A percentile compares a stretch with the other conserved stretches of the same genome.
Conservation (phyloP, 2,329 filamentous ascomycete genomes). For the Didymellaceae sp. region DNA sequence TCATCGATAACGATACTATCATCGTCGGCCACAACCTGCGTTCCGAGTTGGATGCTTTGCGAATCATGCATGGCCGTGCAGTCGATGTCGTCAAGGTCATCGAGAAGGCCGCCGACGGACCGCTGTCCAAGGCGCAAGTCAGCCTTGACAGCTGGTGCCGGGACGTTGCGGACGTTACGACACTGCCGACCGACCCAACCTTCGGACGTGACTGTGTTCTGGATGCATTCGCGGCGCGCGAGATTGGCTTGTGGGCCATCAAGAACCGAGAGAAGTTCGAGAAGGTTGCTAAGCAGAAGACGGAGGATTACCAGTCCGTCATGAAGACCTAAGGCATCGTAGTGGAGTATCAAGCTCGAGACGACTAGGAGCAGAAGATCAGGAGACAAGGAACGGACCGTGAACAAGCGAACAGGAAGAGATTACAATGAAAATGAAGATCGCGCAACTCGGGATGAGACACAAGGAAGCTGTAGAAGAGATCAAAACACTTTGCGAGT, state of each 20-base stretch:
- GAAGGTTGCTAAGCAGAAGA: constrained; percentile 45
- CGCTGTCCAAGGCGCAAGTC: constrained; percentile 39
- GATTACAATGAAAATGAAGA: too few relatives aligned
- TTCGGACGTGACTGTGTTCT: constrained; percentile 58
- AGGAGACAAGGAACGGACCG: too few relatives aligned
- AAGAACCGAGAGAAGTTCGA: constrained; percentile 47
- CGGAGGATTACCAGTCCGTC: constrained; percentile 32
- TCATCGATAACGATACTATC: constrained; percentile 43
- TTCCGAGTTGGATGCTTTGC: constrained; percentile 41
- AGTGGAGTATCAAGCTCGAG: not conserved
- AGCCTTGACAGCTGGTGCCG: constrained; percentile 40
- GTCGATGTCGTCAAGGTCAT: constrained; percentile 41
- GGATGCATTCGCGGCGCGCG: constrained; percentile 58
- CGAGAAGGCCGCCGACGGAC: constrained; percentile 44
- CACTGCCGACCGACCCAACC: constrained; percentile 21
- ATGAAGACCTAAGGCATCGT: not conserved
- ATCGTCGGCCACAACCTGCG: constrained; percentile 46
- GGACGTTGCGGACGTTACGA: constrained; percentile 19
- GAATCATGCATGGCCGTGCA: constrained; percentile 44
- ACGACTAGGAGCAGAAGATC: not conserved
- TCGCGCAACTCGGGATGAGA: too few relatives aligned
- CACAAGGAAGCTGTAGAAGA: too few relatives aligned
- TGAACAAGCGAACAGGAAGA: too few relatives aligned
- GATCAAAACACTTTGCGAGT: too few relatives aligned
- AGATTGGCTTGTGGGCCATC: constrained; percentile 57